Percentiles rank a stretch among this genome's conserved stretches.
phyloP scores from a whole-genome alignment of 2,329 filamentous ascomycete genomes.

The Rachicladosporium sp. region DNA sequence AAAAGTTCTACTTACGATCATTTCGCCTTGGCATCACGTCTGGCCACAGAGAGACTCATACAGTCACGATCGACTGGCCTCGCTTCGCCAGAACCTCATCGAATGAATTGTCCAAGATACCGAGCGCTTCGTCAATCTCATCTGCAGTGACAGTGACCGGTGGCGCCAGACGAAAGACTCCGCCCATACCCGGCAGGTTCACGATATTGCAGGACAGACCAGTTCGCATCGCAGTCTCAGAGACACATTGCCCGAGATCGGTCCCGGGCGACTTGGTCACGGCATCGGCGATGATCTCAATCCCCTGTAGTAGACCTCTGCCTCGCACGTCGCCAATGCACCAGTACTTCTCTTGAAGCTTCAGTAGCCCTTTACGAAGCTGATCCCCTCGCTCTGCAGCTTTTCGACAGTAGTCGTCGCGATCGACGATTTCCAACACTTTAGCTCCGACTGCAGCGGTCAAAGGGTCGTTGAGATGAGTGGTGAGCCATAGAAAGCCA shows the following conservation, averaged over 20 bases:
- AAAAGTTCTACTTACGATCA: no score
- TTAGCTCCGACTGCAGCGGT: conserved; percentile 15
- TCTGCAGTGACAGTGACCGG: conserved; percentile 12
- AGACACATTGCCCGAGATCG: conserved; percentile 13
- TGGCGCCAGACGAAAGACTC: conserved; percentile 15
- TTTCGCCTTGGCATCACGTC: no score
- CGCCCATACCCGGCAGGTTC: conserved; percentile 12
- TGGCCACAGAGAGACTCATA: no score
- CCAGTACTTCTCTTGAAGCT: conserved; percentile 13
- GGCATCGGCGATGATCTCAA: conserved; percentile 13
- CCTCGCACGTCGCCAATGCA: conserved; percentile 17
- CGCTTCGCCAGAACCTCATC: conserved; percentile 3
- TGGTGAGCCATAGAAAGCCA: conserved; percentile 13
- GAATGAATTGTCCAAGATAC: conserved; percentile 45
- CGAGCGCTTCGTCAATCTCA: conserved; percentile 33
- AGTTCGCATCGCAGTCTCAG: conserved; percentile 9
- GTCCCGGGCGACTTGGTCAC: conserved; percentile 10
- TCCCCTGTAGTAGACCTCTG: conserved; percentile 12
- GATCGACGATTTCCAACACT: conserved; percentile 15
- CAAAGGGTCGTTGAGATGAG: conserved; percentile 17
- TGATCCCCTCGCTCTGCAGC: conserved; percentile 9
- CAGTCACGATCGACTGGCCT: neutral
- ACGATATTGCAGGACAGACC: conserved; percentile 15
- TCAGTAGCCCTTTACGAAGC: conserved; percentile 9
- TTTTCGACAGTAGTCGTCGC: conserved; percentile 10